These are phyloP conservation scores for Crithidia acanthocephali DNA, from an alignment of 208 protist genomes.

Conservation along the genomic window DNA sequence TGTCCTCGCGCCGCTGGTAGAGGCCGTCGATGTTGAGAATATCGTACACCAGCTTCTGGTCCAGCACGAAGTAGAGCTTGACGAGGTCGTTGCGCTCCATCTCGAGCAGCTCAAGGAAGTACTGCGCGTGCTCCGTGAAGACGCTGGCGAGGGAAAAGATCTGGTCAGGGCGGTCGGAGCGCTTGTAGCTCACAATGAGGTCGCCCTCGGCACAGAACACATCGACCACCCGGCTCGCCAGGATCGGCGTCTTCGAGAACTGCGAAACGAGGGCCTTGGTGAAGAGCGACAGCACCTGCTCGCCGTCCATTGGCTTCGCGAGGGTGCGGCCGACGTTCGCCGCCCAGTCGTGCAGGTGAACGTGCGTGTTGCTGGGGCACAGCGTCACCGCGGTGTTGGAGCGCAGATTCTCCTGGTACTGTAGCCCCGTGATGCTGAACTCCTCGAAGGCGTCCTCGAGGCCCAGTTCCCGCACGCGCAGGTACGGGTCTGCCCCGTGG, in stretches of 20 bases:
- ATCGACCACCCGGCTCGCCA: constrained; percentile 68
- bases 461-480: constrained; percentile 57
- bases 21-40: constrained; percentile 63
- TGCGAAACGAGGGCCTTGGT: constrained; percentile 81
- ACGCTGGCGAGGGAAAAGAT: constrained; percentile 74
- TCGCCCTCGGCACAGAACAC: constrained; percentile 82
- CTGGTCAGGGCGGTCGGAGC: constrained; percentile 48
- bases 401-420: constrained; percentile 82
- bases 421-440: constrained; percentile 76
- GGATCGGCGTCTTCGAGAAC: constrained; percentile 74
- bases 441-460: constrained; percentile 82
- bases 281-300: constrained; percentile 65
- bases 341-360: constrained; percentile 64
- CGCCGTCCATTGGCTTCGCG: constrained; percentile 30
- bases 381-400: constrained; percentile 50
- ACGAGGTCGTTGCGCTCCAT: constrained; percentile 70
- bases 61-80: constrained; percentile 73
- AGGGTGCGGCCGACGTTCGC: constrained; percentile 42
- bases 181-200: constrained; percentile 76
- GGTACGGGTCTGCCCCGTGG: constrained; percentile 37
- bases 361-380: constrained; percentile 52
- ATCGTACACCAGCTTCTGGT: constrained; percentile 66
- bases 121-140: constrained; percentile 71
- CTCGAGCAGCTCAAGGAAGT: constrained; percentile 77
- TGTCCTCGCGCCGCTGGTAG: constrained; percentile 48